phyloP scores from a whole-genome alignment of 2,329 filamentous ascomycete species.

The Venturia carpophila region DNA sequence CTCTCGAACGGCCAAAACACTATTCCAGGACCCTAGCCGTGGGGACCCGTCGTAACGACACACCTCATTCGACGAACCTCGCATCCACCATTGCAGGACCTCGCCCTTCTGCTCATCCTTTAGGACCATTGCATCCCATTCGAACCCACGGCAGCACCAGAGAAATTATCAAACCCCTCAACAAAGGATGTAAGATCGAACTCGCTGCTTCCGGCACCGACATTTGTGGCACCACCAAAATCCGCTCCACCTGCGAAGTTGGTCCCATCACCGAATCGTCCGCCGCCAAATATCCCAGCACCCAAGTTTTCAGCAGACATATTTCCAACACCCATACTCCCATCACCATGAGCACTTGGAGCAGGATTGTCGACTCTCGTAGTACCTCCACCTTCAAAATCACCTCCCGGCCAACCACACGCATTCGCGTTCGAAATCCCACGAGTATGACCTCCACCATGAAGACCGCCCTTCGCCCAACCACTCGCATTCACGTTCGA shows the following conservation, averaged over 20 bases:
- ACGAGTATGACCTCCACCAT: no score
- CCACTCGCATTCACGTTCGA: no score
- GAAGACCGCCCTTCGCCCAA: no score
- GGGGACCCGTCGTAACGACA: neutral
- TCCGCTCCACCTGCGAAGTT: no score
- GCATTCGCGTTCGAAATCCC: no score
- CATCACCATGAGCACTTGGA: neutral
- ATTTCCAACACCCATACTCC: neutral
- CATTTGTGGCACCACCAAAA: neutral
- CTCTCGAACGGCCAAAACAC: no score
- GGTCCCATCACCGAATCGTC: neutral
- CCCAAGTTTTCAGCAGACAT: neutral
- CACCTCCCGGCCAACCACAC: no score
- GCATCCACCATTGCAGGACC: neutral
- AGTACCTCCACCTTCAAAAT: no score
- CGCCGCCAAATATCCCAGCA: neutral
- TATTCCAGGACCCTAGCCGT: no score
- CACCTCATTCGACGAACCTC: neutral
- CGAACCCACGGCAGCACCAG: neutral
- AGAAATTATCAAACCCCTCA: neutral
- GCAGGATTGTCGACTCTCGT: no score
- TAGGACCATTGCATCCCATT: neutral
- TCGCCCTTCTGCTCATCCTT: neutral
- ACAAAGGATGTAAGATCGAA: neutral
- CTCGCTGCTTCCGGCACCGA: neutral